These are phyloP conservation scores for Aspergillus melleus DNA, from an alignment of 2,329 filamentous ascomycete genomes.

Conservation along the genomic window DNA sequence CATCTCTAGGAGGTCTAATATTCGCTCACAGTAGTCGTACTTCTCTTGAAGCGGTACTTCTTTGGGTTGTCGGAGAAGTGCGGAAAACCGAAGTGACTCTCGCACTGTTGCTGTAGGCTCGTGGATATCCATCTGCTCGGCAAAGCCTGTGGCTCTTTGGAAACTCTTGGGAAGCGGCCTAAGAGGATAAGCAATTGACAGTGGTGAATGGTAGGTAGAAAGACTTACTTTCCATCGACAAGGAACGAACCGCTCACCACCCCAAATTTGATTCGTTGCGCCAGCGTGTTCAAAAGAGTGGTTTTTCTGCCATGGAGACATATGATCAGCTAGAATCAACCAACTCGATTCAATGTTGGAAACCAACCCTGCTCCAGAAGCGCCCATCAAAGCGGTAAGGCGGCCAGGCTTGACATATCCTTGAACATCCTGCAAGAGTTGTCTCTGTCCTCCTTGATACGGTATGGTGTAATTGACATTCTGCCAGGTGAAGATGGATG, in stretches of 20 bases:
- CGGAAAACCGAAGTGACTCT: conserved; percentile 66
- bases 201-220: not conserved
- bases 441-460: conserved; percentile 44
- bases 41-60: conserved; percentile 62
- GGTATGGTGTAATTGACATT: conserved; percentile 71
- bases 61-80: conserved; percentile 61
- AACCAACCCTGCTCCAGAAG: conserved; percentile 59
- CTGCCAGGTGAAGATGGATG: conserved; percentile 81
- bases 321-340: not conserved
- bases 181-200: conserved; percentile 10
- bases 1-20: conserved; percentile 70
- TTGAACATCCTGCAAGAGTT: conserved; percentile 60
- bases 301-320: conserved; percentile 39
- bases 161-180: conserved; percentile 49
- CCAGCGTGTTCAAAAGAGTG: conserved; percentile 48
- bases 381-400: conserved; percentile 78
- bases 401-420: conserved; percentile 77
- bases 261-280: conserved; percentile 47
- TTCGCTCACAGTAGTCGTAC: conserved; percentile 66
- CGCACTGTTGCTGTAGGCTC: conserved; percentile 66
- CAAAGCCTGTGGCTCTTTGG: conserved; percentile 56
- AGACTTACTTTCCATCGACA: conserved; percentile 45
- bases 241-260: conserved; percentile 46
- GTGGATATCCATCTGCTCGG: conserved; percentile 67
- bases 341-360: not conserved